Evolutionary conservation across 139 green algal genomes (phyloP).

Genomic region (Trebouxia sp.): DNA sequence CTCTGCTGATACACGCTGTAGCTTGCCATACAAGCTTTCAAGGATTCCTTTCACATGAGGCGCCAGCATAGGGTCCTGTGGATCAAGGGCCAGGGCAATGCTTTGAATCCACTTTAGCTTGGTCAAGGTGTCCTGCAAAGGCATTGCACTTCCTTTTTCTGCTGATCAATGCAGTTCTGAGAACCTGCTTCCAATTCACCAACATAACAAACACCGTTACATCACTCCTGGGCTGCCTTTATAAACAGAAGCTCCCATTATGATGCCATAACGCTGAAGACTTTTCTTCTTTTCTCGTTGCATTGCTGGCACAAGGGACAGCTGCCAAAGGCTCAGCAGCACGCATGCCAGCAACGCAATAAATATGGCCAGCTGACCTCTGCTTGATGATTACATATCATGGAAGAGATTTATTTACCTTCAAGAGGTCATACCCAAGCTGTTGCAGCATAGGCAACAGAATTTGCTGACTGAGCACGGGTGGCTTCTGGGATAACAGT

Average conservation of each 20-base stretch:
- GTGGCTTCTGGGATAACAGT: conserved; percentile 37
- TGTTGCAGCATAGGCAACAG: conserved; percentile 83
- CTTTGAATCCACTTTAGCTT: conserved; percentile 81
- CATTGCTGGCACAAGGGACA: background rate
- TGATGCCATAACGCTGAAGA: too few species aligned
- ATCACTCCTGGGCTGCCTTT: too few species aligned
- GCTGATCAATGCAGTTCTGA: background rate
- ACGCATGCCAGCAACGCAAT: background rate
- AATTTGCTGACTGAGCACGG: conserved; percentile 68
- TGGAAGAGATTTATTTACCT: too few species aligned
- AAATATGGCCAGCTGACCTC: too few species aligned
- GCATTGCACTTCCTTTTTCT: too few species aligned
- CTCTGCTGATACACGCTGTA: background rate
- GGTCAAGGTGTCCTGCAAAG: conserved; percentile 34
- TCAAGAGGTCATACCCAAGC: conserved; percentile 65
- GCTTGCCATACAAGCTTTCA: background rate
- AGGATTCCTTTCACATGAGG: conserved; percentile 50
- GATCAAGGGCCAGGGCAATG: conserved; percentile 62
- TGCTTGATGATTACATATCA: too few species aligned
- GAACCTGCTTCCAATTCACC: background rate
- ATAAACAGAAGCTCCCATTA: too few species aligned
- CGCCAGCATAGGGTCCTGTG: conserved; percentile 55
- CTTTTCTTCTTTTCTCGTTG: background rate
- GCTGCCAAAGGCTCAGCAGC: background rate
- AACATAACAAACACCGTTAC: too few species aligned